These are phyloP conservation scores for Monilinia fructigena DNA, from an alignment of 2,329 filamentous ascomycete genomes.

Conservation along the genomic window DNA sequence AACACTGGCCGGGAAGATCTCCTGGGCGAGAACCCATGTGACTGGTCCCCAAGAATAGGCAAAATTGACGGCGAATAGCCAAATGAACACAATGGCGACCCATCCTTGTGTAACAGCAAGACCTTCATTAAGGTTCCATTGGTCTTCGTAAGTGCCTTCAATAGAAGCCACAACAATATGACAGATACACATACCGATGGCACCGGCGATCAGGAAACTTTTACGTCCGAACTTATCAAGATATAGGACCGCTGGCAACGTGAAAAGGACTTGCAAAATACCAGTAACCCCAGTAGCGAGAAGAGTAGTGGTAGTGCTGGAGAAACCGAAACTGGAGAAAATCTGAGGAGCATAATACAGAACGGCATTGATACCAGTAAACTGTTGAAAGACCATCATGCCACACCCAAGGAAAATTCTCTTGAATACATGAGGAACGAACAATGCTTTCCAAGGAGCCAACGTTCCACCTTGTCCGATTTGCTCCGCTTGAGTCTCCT, in stretches of 20 bases:
- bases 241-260: slow-evolving; percentile 62
- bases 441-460: slow-evolving; percentile 47
- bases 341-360: slow-evolving; percentile 51
- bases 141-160: slow-evolving; percentile 42
- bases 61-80: slow-evolving; percentile 39
- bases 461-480: slow-evolving; percentile 49
- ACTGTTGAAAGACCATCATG: slow-evolving; percentile 54
- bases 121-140: slow-evolving; percentile 38
- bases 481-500: slow-evolving; percentile 44
- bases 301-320: slow-evolving; percentile 49
- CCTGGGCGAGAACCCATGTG: slow-evolving; percentile 42
- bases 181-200: slow-evolving; percentile 64
- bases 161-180: slow-evolving; percentile 55
- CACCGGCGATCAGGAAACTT: slow-evolving; percentile 59
- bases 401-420: slow-evolving; percentile 51
- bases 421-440: slow-evolving; percentile 41
- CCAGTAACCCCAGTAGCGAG: slow-evolving; percentile 69
- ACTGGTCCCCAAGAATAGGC: slow-evolving; percentile 41
- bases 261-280: slow-evolving; percentile 65
- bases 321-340: slow-evolving; percentile 43
- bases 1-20: slow-evolving; percentile 44
- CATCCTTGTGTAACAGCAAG: slow-evolving; percentile 40
- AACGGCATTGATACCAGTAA: slow-evolving; percentile 46
- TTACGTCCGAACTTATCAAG: slow-evolving; percentile 65
- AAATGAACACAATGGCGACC: slow-evolving; percentile 42